These are phyloP conservation scores for Eucalyptus cloeziana DNA, from an alignment of 345 rosid genomes.

Conservation along the genomic window DNA sequence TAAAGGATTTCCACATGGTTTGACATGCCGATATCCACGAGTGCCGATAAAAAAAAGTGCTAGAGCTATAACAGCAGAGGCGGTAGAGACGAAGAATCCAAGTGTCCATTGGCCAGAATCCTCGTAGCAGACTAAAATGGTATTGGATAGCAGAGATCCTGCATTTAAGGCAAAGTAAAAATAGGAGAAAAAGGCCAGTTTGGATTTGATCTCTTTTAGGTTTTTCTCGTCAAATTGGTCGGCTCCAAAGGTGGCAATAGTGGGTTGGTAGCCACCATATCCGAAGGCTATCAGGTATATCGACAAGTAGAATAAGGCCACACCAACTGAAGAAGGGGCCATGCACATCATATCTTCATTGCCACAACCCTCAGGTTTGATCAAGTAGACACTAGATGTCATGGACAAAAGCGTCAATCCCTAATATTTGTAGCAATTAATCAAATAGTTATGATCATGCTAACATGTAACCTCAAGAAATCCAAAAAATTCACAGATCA, in stretches of 20 bases:
- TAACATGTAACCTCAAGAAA: neutral
- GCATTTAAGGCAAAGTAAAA: conserved; percentile 27
- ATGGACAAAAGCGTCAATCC: conserved; percentile 53
- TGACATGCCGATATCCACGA: conserved; percentile 5
- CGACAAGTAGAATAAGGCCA: conserved; percentile 44
- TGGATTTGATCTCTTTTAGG: conserved; percentile 3
- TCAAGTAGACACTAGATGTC: conserved; percentile 50
- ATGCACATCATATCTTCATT: conserved; percentile 27
- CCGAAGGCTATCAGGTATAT: conserved; percentile 77
- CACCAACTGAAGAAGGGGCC: conserved; percentile 24
- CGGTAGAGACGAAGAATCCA: conserved; percentile 17
- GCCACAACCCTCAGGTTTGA: conserved; percentile 66
- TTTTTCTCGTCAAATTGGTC: conserved; percentile 35
- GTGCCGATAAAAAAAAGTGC: conserved; percentile 5
- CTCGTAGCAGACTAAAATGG: conserved; percentile 22
- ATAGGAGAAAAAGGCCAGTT: conserved; percentile 20
- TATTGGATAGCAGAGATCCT: conserved; percentile 28
- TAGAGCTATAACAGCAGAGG: conserved; percentile 14
- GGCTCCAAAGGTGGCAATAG: conserved; percentile 81
- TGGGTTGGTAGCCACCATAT: conserved; percentile 88
- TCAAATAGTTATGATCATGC: neutral
- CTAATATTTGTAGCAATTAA: conserved; percentile 2
- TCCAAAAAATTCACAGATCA: neutral
- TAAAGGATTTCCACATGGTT: conserved; percentile 29
- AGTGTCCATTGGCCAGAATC: conserved; percentile 26